Evolutionary conservation across 2,329 filamentous ascomycete species (phyloP), one percentile per base, ranked within the genome.

Genomic region (Clarireedia hainanense): DNA sequence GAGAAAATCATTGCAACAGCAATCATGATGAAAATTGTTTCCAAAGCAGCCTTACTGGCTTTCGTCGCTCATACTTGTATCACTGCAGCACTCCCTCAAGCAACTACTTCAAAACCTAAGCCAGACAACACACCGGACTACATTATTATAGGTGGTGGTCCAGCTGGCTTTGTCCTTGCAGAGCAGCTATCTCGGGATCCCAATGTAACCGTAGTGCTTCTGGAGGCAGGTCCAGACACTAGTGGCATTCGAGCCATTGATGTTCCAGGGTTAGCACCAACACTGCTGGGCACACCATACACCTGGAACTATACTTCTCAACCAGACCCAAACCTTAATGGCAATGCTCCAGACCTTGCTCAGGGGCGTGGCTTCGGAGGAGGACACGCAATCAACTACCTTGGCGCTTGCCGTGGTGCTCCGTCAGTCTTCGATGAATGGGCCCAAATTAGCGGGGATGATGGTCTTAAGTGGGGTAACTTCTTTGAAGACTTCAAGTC

Each of bases 401-500:
- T 53, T 34, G 63, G 36, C 59, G 62, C 17, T 9, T 49, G 24
- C 23, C 27, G 24, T 27, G 47, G 17, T 6, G 47, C 47, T 4
- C 64, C 76, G 5, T 71, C 64, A 3, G 64, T 77, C 12, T 46
- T 46, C 10, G 71, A 78, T 26, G 68, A 70, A 43, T 78, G 75
- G 76, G 72, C 68, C 4, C 61, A 68, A 17, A 58, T 70, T 3
- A 65, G 70, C 1, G 68, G 66, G 2, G 75, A 78, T 51, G 55
- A 70, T 1, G 63, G 68, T 4, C 80, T 76, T 71, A 72, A 70
- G 58, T 76, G 75, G 55, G 64, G 75, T 4, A 71, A 70, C 10
- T 70, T 78, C 37, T 67, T 74, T 17, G 73, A 73, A 4, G 80
- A 74, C 65, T 70, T 77, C 50, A 65, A 65, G 36, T 74, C 71